These are phyloP conservation scores for Talaromyces piceae DNA, from an alignment of 2,329 filamentous ascomycete genomes.

Conservation along the genomic window DNA sequence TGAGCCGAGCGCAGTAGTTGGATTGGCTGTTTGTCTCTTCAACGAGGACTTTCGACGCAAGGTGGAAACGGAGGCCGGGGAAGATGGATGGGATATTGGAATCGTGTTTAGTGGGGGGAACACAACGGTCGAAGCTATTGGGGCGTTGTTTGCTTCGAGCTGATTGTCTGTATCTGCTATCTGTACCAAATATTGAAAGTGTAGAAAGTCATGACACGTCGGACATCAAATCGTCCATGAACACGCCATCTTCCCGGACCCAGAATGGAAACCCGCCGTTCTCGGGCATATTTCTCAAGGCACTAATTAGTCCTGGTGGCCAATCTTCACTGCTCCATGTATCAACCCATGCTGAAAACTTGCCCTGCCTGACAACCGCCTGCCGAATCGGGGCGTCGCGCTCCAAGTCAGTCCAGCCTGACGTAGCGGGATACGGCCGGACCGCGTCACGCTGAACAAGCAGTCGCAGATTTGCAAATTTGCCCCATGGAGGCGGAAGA, in stretches of 20 bases:
- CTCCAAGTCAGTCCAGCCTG: slow-evolving; percentile 26
- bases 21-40: slow-evolving; percentile 71
- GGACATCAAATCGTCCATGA: slow-evolving; percentile 11
- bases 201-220: slow-evolving; percentile 1
- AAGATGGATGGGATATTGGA: slow-evolving; percentile 64
- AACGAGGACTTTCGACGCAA: slow-evolving; percentile 72
- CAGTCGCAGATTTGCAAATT: slow-evolving; percentile 31
- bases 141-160: slow-evolving; percentile 41
- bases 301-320: slow-evolving; percentile 24
- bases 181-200: not conserved
- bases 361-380: slow-evolving; percentile 25
- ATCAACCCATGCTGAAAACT: slow-evolving; percentile 32
- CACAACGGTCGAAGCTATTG: slow-evolving; percentile 55
- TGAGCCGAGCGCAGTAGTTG: slow-evolving; percentile 82
- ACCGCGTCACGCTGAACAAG: slow-evolving; percentile 30
- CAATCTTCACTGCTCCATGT: slow-evolving; percentile 28
- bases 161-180: not conserved
- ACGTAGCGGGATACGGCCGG: slow-evolving; percentile 27
- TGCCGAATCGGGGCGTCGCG: slow-evolving; percentile 30
- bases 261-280: slow-evolving; percentile 25
- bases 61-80: slow-evolving; percentile 58
- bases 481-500: slow-evolving; percentile 33
- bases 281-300: slow-evolving; percentile 19
- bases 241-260: slow-evolving; percentile 20
- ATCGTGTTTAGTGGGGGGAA: slow-evolving; percentile 59